These are phyloP conservation scores for Monosporascus ibericus DNA, from an alignment of 2,329 filamentous ascomycete genomes.

Conservation along the genomic window DNA sequence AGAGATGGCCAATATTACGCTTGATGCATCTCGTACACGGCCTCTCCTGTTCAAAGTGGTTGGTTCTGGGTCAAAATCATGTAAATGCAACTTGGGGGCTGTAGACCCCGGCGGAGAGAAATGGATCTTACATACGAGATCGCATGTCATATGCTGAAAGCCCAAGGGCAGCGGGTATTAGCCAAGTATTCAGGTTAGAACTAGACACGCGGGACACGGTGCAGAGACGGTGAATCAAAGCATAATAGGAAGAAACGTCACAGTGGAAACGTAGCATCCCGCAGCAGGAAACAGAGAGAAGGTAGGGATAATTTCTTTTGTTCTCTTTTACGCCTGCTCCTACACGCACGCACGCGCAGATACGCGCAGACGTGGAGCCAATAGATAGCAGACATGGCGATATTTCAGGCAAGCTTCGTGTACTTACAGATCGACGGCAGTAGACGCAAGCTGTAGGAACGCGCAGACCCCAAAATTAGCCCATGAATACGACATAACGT, in stretches of 20 bases:
- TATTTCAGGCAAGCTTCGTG: constrained; percentile 23
- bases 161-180: constrained; percentile 37
- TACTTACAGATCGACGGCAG: constrained; percentile 83
- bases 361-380: constrained; percentile 25
- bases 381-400: constrained; percentile 19
- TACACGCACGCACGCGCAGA: constrained; percentile 15
- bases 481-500: constrained; percentile 18
- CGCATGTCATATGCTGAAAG: constrained; percentile 82
- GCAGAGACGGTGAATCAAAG: background rate
- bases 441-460: constrained; percentile 72
- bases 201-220: constrained; percentile 1
- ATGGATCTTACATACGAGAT: constrained; percentile 62
- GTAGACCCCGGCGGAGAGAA: constrained; percentile 19
- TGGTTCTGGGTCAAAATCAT: constrained; percentile 29
- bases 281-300: constrained; percentile 6
- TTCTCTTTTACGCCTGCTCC: constrained; percentile 1
- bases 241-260: background rate
- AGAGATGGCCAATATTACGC: constrained; percentile 95
- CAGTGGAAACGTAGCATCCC: constrained; percentile 7
- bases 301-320: constrained; percentile 7
- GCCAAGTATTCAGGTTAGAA: constrained; percentile 28
- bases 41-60: constrained; percentile 60
- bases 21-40: constrained; percentile 98
- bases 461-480: constrained; percentile 31
- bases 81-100: constrained; percentile 20